Evolutionary conservation across 805 yeast genomes (phyloP), one percentile per base, ranked within the genome.

Genomic region (Lipomyces lipofer): DNA sequence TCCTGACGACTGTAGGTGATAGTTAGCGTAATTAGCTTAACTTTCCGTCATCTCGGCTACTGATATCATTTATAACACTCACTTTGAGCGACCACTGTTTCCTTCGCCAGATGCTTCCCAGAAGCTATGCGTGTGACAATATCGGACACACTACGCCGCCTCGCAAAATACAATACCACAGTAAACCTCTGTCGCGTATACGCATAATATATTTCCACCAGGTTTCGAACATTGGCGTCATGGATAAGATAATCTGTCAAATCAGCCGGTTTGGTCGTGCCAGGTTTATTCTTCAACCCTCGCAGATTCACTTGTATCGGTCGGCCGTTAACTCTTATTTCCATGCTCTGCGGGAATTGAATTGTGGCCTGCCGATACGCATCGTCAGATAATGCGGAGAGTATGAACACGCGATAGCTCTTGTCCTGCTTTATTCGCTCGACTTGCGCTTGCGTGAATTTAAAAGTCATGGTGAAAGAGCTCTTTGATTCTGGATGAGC

Each of bases 241-340:
- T 47, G 46, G 21, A 59, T 42, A n/a, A 79, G 45, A 39, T 73
- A 72, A 2, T 75, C 74, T 0, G 96, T 86, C 39, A 92, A 62
- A 67, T 91, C 86, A 0, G 88, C 90, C 0, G 97, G 97, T 56
- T 81, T 78, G 1, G 90, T 85, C 0, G 96, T 84, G 0, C 96
- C 96, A 0, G 79, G 78, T 54, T 78, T 80, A 44, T 85, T 85
- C 65, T 88, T 88, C 28, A 90, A 71, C 0, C 97, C 97, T 51
- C 83, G 80, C 1, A 83, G 79, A 55, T 81, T 81, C 33, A 77
- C 83, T 38, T 76, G 77, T 1, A 85, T 66, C 13, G 67, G 69
- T 1, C 60, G 56, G 4, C 75, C 76, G 65, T 92, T 88, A 36
- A 86, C 75, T 38, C 75, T 75, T 2, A 91, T 72, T 64, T 86